Conservation (phyloP, 495 filamentous ascomycete species). For the Penicillium herquei region DNA sequence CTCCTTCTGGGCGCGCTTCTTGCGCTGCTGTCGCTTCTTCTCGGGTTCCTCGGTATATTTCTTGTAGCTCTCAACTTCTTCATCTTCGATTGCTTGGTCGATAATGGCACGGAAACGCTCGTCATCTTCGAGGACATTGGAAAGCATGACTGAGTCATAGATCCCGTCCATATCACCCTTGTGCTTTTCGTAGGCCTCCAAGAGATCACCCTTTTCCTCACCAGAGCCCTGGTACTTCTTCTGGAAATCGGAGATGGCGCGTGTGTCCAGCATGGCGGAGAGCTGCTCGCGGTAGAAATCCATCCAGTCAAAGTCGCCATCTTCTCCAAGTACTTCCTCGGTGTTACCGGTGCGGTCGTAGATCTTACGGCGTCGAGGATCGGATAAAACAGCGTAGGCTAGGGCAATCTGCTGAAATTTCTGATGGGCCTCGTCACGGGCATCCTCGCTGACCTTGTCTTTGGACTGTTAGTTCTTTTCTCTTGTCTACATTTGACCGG, state of each 20-base stretch:
- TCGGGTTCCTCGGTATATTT: slow-evolving; percentile 71
- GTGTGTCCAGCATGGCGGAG: slow-evolving; percentile 63
- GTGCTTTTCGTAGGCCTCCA: slow-evolving; percentile 67
- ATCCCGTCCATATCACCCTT: slow-evolving; percentile 72
- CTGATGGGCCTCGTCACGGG: slow-evolving; percentile 66
- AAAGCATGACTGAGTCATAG: slow-evolving; percentile 82
- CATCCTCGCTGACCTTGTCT: slow-evolving; percentile 69
- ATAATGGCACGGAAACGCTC: slow-evolving; percentile 78
- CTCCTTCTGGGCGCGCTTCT: slow-evolving; percentile 64
- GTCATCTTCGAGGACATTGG: slow-evolving; percentile 81
- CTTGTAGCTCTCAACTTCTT: slow-evolving; percentile 61
- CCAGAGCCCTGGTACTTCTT: slow-evolving; percentile 79
- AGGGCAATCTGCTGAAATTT: slow-evolving; percentile 90
- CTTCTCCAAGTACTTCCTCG: slow-evolving; percentile 69
- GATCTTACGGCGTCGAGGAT: slow-evolving; percentile 68
- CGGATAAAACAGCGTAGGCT: slow-evolving; percentile 89
- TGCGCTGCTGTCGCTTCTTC: slow-evolving; percentile 59
- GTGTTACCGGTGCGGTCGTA: slow-evolving; percentile 91
- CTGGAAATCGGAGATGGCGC: slow-evolving; percentile 70
- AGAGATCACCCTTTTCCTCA: slow-evolving; percentile 73
- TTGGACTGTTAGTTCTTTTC: neutral
- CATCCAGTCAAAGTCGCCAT: slow-evolving; percentile 83
- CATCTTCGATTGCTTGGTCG: slow-evolving; percentile 70
- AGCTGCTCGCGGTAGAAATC: slow-evolving; percentile 85
- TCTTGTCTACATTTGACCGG: neutral